Base-by-base conservation (phyloP, 179 eudicot species). In the Carnegiea gigantea region DNA sequence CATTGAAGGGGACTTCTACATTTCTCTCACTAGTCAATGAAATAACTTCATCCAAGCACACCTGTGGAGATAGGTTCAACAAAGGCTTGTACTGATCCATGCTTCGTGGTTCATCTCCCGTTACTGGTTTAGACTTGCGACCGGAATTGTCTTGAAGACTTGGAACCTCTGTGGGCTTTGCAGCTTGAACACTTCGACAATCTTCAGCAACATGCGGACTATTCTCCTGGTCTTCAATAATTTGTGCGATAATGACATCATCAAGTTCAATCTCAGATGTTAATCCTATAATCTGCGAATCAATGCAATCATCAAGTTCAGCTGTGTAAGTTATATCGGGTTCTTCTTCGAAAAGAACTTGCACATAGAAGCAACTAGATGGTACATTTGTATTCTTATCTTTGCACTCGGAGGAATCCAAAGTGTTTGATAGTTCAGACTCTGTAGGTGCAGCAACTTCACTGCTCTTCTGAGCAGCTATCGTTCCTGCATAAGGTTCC, bases 241-340 rank as follows among this genome's bases (percentile, higher is more conserved):
- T 13, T 13, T 49, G 53, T 2, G 53, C 13, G 53, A 9, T 49
- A 49, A 9, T 75, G 51, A 73, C 68, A 21, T 60, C 70, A 18
- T 51, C 53, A 40, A 6, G 23, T 59, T 44, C 62, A 57, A 76
- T 64, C 51, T 70, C 83, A 26, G 80, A 71, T 54, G 60, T 73
- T 67, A 57, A 0, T 6, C 3, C 54, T 24, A 76, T 51, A 30
- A 40, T 26, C 74, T 62, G 59, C 78, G 74, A 71, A 8, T 49
- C 14, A 49, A 49, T 9, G 53, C 53, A 49, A 49, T 33, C 74
- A n/a, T 64, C 70, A 83, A 51, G 67, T 70, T 48, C 53, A 49
- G 14, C 4, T 36, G 67, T 46, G n/a, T 12, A 64, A 64, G 70
- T 64, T 24, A 3, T 23, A 23, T 64, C 48, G 18, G 11, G 59